Base-by-base conservation (phyloP, 108 stramenopile genomes). In the Epithemia pelagica region DNA sequence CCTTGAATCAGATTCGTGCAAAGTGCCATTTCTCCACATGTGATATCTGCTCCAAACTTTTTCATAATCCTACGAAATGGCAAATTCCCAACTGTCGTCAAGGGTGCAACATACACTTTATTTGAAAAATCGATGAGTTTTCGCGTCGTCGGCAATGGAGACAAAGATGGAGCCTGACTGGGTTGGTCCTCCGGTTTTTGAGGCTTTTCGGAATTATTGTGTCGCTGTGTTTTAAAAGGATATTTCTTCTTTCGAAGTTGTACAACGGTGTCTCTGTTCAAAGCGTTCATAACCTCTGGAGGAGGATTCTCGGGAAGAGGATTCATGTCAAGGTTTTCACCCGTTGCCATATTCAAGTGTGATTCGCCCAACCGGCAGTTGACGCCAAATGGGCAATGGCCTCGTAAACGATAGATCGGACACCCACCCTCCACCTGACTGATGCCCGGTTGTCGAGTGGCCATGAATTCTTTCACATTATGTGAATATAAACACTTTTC, bases 1-100 rank as follows among this genome's bases (percentile, higher is more conserved):
- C 99, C 97, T 59, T 86, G 69, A 37, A 96, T 75, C 10, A 98
- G 60, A 64, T 87, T 78, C 28, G 90, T 78, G 8, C 81, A 78
- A 28, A 98, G 80, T 0, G 97, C 96, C 99, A 99, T 99, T 71
- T 99, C 99, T 5, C 96, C 96, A 69, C 96, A 97, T 5, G 99
- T 99, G 64, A 99, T 98, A 72, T 99, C 99, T 22, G 99, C 99
- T 18, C 96, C 97, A 68, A 78, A 89, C 19, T 80, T 70, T 73
- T 96, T 98, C 92, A 97, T 88, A 52, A 99, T 79, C 21, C 96
- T 80, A 30, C 99, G 96, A 76, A 97, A 99, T 0, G 99, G 99
- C 0, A 99, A 73, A 71, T 99, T 99, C 1, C 99, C 99, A 1
- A 98, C 96, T 0, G 99, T 99, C 1, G 99, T 99, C 2, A 99